These are phyloP conservation scores for Phytopythium sindhum DNA, from an alignment of 352 stramenopile genomes.

Conservation along the genomic window DNA sequence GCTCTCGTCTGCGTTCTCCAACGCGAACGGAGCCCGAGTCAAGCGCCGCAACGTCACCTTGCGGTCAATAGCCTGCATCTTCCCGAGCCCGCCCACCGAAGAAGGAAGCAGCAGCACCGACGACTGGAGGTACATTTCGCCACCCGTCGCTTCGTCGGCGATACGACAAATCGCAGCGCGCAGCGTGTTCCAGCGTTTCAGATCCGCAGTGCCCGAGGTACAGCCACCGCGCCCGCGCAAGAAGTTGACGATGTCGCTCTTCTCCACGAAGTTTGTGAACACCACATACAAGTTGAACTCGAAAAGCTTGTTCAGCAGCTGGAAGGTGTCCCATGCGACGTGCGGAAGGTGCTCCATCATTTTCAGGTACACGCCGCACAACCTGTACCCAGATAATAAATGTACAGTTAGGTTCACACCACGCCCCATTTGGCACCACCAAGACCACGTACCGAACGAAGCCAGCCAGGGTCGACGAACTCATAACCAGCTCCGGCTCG, in stretches of 20 bases:
- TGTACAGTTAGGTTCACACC: not conserved
- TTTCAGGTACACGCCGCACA: slow-evolving; percentile 84
- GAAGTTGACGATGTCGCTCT: slow-evolving; percentile 42
- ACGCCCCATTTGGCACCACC: not conserved
- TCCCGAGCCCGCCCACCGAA: not conserved
- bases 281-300: slow-evolving; percentile 80
- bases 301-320: slow-evolving; percentile 69
- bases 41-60: slow-evolving; percentile 54
- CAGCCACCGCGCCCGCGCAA: slow-evolving; percentile 34
- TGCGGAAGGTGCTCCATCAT: slow-evolving; percentile 84
- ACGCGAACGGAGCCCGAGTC: slow-evolving; percentile 31
- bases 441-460: slow-evolving; percentile 52
- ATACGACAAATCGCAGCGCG: slow-evolving; percentile 49
- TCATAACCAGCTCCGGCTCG: slow-evolving; percentile 65
- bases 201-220: slow-evolving; percentile 16
- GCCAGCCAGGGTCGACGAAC: slow-evolving; percentile 62
- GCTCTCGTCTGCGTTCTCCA: slow-evolving; percentile 49
- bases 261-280: slow-evolving; percentile 61
- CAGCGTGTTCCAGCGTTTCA: slow-evolving; percentile 37
- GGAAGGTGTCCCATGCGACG: slow-evolving; percentile 65
- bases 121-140: slow-evolving; percentile 47
- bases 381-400: slow-evolving; percentile 21
- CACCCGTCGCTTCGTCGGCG: slow-evolving; percentile 40
- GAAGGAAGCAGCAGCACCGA: slow-evolving; percentile 27
- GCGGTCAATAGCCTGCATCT: slow-evolving; percentile 9